Base-by-base conservation (phyloP, 169 alveolate species). In the Plasmodium coatneyi region DNA sequence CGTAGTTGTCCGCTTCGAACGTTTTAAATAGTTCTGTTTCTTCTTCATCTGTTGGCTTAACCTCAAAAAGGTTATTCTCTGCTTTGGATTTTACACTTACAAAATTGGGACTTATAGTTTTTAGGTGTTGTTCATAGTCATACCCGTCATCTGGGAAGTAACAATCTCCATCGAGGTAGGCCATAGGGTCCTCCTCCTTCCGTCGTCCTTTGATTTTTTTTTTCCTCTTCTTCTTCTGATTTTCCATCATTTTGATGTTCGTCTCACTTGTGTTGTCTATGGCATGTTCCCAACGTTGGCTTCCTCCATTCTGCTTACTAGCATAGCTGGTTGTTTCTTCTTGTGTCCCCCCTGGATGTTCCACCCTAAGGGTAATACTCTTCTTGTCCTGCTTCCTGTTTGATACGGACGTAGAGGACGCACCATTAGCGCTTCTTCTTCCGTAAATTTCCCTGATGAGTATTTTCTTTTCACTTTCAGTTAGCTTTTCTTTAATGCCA, bases 101-200 rank as follows among this genome's bases (percentile, higher is more conserved):
- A 83, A 96, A 96, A 84, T 96, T 90, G 32, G 92, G 92, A 49
- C 93, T 96, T 66, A 95, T 93, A 4, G 96, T 92, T 52, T 95
- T 96, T 80, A 96, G 82, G 84, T 96, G 97, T 49, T 96, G 97
- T 81, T 94, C 95, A 82, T 96, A 96, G 71, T 96, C 96, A 86
- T 96, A 96, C 5, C 97, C 97, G 78, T 96, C 97, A 89, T 93
- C 87, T 43, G 97, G 97, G 84, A 96, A 96, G 84, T 96, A 96
- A 66, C 97, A 96, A 72, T 96, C 97, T 30, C 96, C 97, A 41
- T 96, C 97, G 41, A 96, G 93, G 52, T 95, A 91, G 7, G 91
- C 46, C 78, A 91, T 34, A 30, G 54, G 39, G 41, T 86, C 84
- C 22, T 70, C 80, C 19, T 91, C 76, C 14, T 54, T 28, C 39